phyloP scores from a whole-genome alignment of 805 yeast genomes.

The Suhomyces prunicola region DNA sequence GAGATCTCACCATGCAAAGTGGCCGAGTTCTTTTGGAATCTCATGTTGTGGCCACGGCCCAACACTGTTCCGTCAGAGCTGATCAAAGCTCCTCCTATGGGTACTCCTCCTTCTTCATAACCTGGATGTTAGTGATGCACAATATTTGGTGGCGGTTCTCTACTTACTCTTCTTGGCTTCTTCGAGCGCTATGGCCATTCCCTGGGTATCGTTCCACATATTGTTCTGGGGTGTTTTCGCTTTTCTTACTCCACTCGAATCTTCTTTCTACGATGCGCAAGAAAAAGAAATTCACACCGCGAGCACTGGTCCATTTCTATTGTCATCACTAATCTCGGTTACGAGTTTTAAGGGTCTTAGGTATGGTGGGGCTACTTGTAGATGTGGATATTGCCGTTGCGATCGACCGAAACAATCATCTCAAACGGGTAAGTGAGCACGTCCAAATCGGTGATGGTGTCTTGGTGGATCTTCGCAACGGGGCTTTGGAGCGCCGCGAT shows the following conservation, averaged over 20 bases:
- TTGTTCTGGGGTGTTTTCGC: background rate
- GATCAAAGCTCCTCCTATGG: slow-evolving; percentile 77
- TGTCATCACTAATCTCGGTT: background rate
- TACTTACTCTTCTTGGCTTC: slow-evolving; percentile 61
- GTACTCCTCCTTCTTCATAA: slow-evolving; percentile 83
- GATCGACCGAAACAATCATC: slow-evolving; percentile 63
- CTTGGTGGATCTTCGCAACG: slow-evolving; percentile 45
- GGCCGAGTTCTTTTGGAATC: slow-evolving; percentile 81
- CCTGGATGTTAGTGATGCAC: slow-evolving; percentile 34
- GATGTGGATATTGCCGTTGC: slow-evolving; percentile 63
- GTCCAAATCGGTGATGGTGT: slow-evolving; percentile 48
- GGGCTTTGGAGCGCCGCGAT: slow-evolving; percentile 42
- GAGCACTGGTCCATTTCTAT: background rate
- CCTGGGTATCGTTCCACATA: slow-evolving; percentile 53
- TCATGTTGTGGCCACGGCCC: slow-evolving; percentile 87
- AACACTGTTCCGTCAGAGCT: slow-evolving; percentile 73
- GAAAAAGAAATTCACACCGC: background rate
- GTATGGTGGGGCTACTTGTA: slow-evolving; percentile 39
- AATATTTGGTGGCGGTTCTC: background rate
- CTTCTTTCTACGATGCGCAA: background rate
- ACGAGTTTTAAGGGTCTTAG: background rate
- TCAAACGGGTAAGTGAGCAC: slow-evolving; percentile 49
- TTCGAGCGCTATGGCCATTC: slow-evolving; percentile 66
- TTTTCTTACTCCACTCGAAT: background rate
- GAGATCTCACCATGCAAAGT: slow-evolving; percentile 91